Conservation (phyloP, 192 early-diverging fungal genomes). For the Allomyces javanicus region DNA sequence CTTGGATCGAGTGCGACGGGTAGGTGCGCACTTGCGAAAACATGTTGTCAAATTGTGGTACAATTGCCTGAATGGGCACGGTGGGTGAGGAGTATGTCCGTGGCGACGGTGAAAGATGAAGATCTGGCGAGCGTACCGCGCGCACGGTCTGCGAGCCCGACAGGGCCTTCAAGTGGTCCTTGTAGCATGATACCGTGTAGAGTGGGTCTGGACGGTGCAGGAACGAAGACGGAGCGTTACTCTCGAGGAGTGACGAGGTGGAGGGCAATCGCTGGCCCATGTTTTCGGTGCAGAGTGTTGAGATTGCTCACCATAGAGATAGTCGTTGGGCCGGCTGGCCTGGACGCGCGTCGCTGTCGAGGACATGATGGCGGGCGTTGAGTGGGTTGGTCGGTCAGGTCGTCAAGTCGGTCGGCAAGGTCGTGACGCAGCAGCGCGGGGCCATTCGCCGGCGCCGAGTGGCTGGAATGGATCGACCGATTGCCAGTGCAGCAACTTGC, state of each 20-base stretch:
- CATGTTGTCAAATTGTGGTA: slow-evolving; percentile 33
- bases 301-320: slow-evolving; percentile 26
- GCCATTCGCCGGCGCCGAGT: too few species aligned
- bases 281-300: background rate
- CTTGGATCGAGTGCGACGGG: slow-evolving; percentile 8
- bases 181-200: slow-evolving; percentile 29
- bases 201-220: slow-evolving; percentile 16
- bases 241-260: background rate
- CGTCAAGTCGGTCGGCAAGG: background rate
- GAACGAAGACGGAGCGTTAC: background rate
- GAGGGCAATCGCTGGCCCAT: background rate
- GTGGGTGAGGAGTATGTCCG: too few species aligned
- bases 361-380: background rate
- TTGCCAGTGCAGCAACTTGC: too few species aligned
- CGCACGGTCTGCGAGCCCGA: slow-evolving; percentile 20
- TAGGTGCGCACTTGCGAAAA: slow-evolving; percentile 27
- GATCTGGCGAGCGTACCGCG: slow-evolving; percentile 15
- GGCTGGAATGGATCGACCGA: too few species aligned
- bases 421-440: background rate
- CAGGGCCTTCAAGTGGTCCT: slow-evolving; percentile 28
- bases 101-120: too few species aligned
- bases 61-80: slow-evolving; percentile 15
- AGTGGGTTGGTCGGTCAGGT: background rate
- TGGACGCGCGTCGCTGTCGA: background rate
- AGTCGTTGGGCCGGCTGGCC: slow-evolving; percentile 29